A percentile compares a stretch with the other conserved stretches of the same genome.
These are phyloP conservation scores for Colletotrichum eleusines DNA, from an alignment of 2,329 filamentous ascomycete species.

Conservation along the genomic window DNA sequence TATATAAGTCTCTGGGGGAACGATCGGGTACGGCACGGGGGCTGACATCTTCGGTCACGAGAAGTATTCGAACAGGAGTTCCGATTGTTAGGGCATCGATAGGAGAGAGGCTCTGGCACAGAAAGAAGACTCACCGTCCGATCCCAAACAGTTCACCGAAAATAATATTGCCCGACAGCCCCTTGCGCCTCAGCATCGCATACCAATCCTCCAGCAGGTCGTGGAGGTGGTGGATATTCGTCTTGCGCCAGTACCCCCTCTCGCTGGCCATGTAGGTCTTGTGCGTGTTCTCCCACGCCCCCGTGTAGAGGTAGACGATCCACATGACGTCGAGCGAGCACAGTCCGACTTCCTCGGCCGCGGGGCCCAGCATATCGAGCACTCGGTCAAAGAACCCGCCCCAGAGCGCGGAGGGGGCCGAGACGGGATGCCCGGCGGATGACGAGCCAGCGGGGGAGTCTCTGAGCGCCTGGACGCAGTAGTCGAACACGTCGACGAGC, in stretches of 20 bases:
- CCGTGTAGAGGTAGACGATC: slow-evolving; percentile 27
- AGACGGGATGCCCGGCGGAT: too few species aligned
- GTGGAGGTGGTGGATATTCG: slow-evolving; percentile 24
- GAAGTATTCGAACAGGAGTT: too few species aligned
- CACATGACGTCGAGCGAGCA: slow-evolving; percentile 26
- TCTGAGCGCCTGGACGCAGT: slow-evolving; percentile 16
- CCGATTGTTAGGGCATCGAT: too few species aligned
- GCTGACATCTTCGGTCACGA: background rate
- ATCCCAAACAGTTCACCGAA: slow-evolving; percentile 17
- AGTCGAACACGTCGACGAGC: slow-evolving; percentile 24
- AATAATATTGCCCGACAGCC: background rate
- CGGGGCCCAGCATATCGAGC: slow-evolving; percentile 4
- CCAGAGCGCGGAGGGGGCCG: background rate
- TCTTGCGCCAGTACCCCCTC: slow-evolving; percentile 7
- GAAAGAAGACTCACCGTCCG: background rate
- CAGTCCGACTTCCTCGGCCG: slow-evolving; percentile 6
- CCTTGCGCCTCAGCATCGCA: background rate
- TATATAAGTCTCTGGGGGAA: background rate
- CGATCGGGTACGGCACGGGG: background rate
- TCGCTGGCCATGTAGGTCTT: background rate
- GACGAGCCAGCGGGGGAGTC: too few species aligned
- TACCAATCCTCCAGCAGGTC: slow-evolving; percentile 31
- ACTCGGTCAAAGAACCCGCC: slow-evolving; percentile 15
- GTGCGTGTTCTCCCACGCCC: slow-evolving; percentile 14
- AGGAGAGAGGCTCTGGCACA: background rate